Evolutionary conservation across 129 eudicot genomes (phyloP), one percentile per base, ranked within the genome.

Genomic region (Mikania micrantha): DNA sequence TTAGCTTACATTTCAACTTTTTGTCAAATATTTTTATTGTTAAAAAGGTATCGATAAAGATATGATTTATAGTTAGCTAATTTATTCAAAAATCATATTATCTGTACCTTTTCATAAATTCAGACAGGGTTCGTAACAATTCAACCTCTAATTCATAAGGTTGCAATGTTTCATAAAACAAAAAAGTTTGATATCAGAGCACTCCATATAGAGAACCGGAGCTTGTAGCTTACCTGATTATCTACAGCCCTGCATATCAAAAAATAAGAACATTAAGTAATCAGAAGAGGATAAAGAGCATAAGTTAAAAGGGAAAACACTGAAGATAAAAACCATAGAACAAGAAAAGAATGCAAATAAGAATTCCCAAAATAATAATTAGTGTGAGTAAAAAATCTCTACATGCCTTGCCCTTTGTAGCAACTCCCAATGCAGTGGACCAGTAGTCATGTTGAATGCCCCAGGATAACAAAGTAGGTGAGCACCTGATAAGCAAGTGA

Each of bases 391-490:
- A 41, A 31, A 71, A 59, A 9, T 16, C 4, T 65, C 39, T 13
- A 3, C 50, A 47, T 65, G 86, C 99, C 99, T 89, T 71, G 96
- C 96, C 80, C 93, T 84, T 73, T 93, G 99, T 56, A 86, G 72
- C 41, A 93, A 79, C 78, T 93, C 99, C 99, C 96, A 93, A 64
- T 86, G 99, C 79, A 93, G 52, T 71, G 99, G 99, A 60, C 99
- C 99, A 58, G 99, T 89, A 19, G 96, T 86, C 99, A 93, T 93
- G 84, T 93, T 93, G 80, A 93, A 93, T 36, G 99, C 99, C 60
- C 96, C 99, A 52, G 99, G 96, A 76, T 93, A 93, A 65, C 99
- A 93, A 58, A 93, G 72, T 80, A 93, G 77, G 73, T 86, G 96
- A 78, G 96, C 96, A 62, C 99, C 99, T 93, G 61, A 66, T 41